These are phyloP conservation scores for Candida maltosa DNA, from an alignment of 805 yeast genomes.

Conservation along the genomic window DNA sequence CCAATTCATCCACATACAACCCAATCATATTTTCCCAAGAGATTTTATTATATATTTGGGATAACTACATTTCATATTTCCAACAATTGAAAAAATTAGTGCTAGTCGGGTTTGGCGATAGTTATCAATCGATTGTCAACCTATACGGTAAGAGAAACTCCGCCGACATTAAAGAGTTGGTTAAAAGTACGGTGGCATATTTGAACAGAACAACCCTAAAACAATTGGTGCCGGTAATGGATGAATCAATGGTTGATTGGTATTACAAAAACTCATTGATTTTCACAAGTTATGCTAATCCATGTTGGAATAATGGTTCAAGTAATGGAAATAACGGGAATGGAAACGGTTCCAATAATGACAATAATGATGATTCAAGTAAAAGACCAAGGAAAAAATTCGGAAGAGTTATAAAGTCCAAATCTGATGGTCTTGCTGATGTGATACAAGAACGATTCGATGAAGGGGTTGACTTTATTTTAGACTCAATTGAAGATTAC, in stretches of 20 bases:
- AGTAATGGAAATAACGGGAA: slow-evolving; percentile 10
- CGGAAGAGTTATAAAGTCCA: slow-evolving; percentile 81
- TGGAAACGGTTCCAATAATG: not conserved
- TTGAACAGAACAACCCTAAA: slow-evolving; percentile 67
- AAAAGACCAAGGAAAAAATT: slow-evolving; percentile 86
- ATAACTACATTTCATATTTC: slow-evolving; percentile 78
- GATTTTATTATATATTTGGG: slow-evolving; percentile 79
- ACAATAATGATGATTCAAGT: slow-evolving; percentile 29
- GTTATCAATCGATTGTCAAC: slow-evolving; percentile 84
- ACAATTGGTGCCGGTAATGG: slow-evolving; percentile 81
- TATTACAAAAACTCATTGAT: slow-evolving; percentile 81
- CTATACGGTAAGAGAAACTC: slow-evolving; percentile 75
- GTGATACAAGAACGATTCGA: slow-evolving; percentile 78
- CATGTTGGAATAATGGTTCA: slow-evolving; percentile 63
- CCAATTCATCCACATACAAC: slow-evolving; percentile 38
- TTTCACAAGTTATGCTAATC: slow-evolving; percentile 70
- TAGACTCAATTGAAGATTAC: slow-evolving; percentile 67
- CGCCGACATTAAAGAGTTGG: slow-evolving; percentile 52
- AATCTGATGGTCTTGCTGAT: slow-evolving; percentile 69
- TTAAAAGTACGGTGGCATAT: slow-evolving; percentile 68
- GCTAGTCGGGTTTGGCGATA: slow-evolving; percentile 85
- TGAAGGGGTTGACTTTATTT: slow-evolving; percentile 80
- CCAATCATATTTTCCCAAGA: slow-evolving; percentile 74
- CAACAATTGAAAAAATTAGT: slow-evolving; percentile 61
- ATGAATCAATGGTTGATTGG: slow-evolving; percentile 90